A percentile compares a stretch with the other conserved stretches of the same genome.
Conservation (phyloP, 1,139 yeast genomes). For the Meyerozyma carpophila region DNA sequence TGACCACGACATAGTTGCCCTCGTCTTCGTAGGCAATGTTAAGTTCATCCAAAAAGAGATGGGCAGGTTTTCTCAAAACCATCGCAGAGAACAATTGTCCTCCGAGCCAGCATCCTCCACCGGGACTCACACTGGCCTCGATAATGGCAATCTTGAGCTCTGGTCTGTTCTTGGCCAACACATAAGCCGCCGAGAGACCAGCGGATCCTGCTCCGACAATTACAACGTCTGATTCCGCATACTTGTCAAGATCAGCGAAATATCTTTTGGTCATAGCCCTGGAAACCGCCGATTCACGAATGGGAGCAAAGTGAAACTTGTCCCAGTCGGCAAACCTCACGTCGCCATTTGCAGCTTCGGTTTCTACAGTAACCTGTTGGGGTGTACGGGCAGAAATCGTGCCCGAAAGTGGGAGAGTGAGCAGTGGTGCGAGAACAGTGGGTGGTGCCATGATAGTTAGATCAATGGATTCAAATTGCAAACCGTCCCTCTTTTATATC, state of each 20-base stretch:
- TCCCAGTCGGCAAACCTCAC: slow-evolving; percentile 54
- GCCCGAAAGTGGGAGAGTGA: slow-evolving; percentile 4
- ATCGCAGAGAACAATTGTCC: slow-evolving; percentile 78
- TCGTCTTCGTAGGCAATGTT: slow-evolving; percentile 71
- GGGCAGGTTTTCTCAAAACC: slow-evolving; percentile 78
- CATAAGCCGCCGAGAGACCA: slow-evolving; percentile 71
- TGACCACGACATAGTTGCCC: slow-evolving; percentile 75
- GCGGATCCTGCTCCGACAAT: slow-evolving; percentile 79
- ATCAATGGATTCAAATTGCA: background rate
- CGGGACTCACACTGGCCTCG: slow-evolving; percentile 72
- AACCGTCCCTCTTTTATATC: slow-evolving; percentile 6
- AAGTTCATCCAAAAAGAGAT: slow-evolving; percentile 58
- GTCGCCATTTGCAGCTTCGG: slow-evolving; percentile 11
- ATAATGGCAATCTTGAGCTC: slow-evolving; percentile 71
- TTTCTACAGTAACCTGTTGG: slow-evolving; percentile 5
- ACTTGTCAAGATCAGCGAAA: slow-evolving; percentile 68
- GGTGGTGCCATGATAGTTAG: slow-evolving; percentile 29
- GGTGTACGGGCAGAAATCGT: slow-evolving; percentile 2
- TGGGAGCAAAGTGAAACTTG: slow-evolving; percentile 62
- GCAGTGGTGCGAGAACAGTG: slow-evolving; percentile 26
- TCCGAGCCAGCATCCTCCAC: slow-evolving; percentile 80
- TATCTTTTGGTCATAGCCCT: slow-evolving; percentile 79
- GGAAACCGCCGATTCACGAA: slow-evolving; percentile 76
- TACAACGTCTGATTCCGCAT: slow-evolving; percentile 70
- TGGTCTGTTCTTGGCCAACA: slow-evolving; percentile 68